Conservation (phyloP, 2,329 filamentous ascomycete genomes). For the Penicillium brevicompactum region DNA sequence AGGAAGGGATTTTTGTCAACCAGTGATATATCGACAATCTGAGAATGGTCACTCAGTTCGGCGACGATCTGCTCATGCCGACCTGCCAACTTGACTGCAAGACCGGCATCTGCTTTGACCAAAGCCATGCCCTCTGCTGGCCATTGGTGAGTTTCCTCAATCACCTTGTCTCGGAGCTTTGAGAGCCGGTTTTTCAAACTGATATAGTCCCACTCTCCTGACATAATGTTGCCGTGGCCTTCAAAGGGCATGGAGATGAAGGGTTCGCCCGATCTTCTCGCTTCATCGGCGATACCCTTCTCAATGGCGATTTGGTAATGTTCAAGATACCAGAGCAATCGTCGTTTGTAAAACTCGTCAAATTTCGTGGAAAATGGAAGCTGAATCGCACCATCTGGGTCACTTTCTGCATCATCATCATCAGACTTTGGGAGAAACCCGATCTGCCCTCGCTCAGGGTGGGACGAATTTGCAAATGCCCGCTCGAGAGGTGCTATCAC, state of each 20-base stretch:
- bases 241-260: conserved; percentile 93
- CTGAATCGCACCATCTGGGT: conserved; percentile 9
- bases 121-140: conserved; percentile 66
- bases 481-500: conserved; percentile 84
- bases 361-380: conserved; percentile 70
- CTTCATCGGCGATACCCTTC: conserved; percentile 54
- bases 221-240: conserved; percentile 74
- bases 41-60: conserved; percentile 69
- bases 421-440: conserved; percentile 48
- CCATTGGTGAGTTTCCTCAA: conserved; percentile 74
- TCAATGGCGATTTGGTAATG: conserved; percentile 75
- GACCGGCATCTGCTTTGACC: conserved; percentile 67
- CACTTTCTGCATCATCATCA: background rate
- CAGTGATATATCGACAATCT: conserved; percentile 72
- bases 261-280: conserved; percentile 62
- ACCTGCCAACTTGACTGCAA: conserved; percentile 78
- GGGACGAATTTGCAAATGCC: conserved; percentile 54
- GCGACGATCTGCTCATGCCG: conserved; percentile 83
- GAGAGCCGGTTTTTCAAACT: conserved; percentile 70
- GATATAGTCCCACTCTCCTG: conserved; percentile 79
- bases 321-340: conserved; percentile 95
- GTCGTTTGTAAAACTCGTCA: conserved; percentile 83
- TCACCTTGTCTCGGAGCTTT: conserved; percentile 68
- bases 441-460: background rate
- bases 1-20: conserved; percentile 84